Evolutionary conservation across 1,284 basidiomycete species (phyloP).

Genomic region (Trametes sp.): DNA sequence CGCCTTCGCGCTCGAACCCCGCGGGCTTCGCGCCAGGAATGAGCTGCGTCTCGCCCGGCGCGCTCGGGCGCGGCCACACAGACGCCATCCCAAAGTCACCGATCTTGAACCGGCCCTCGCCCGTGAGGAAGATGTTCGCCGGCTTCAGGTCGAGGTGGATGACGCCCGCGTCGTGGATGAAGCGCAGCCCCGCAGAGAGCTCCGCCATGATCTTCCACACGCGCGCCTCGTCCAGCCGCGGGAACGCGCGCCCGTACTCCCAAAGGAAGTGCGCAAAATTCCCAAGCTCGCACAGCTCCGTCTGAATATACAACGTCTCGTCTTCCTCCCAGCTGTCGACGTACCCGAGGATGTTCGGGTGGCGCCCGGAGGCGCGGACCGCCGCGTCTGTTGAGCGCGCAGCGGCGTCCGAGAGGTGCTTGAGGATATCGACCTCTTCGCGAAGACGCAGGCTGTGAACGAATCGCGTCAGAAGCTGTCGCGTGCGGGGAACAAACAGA

Average conservation of each 20-base stretch:
- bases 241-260: conserved; percentile 89
- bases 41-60: conserved; percentile 40
- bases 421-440: conserved; percentile 95
- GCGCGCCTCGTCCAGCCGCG: conserved; percentile 88
- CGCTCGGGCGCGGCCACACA: conserved; percentile 73
- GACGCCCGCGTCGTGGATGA: conserved; percentile 89
- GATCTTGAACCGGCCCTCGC: conserved; percentile 92
- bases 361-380: conserved; percentile 37
- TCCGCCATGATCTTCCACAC: conserved; percentile 98
- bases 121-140: conserved; percentile 94
- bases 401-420: conserved; percentile 63
- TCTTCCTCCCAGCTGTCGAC: conserved; percentile 98
- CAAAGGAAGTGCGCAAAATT: conserved; percentile 93
- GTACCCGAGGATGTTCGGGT: conserved; percentile 89
- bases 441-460: conserved; percentile 78
- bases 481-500: background rate
- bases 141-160: conserved; percentile 99
- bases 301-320: conserved; percentile 90
- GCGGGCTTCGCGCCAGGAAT: conserved; percentile 47
- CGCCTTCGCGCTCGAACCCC: conserved; percentile 93
- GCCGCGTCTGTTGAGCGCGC: conserved; percentile 19
- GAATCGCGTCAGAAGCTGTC: conserved; percentile 12
- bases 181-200: conserved; percentile 87
- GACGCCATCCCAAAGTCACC: conserved; percentile 99
- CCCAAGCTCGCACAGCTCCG: conserved; percentile 94